Evolutionary conservation across 176 grass and related monocot genomes (phyloP), one percentile per base, ranked within the genome.

Genomic region (Phoenix roebelenii): DNA sequence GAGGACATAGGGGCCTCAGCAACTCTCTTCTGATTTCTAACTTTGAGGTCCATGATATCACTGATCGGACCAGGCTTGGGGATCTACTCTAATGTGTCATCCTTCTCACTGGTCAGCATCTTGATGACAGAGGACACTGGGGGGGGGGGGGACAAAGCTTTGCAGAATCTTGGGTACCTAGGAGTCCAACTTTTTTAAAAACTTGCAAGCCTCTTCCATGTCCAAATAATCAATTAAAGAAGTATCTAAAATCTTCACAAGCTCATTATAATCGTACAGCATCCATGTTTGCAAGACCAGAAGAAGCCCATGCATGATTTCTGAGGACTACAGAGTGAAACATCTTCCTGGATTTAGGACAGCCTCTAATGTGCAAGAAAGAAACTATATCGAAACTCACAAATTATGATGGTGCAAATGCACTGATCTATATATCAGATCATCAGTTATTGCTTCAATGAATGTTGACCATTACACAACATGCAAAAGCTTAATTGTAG

Each of bases 211-310:
- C 68, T 95, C 91, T 0, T 79, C 72, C 0, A 71, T 49, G 39
- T 95, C 66, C 52, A 95, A 54, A 17, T 90, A 83, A 5, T 90
- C 64, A 0, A 25, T 56, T 16, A 95, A 29, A 61, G 83, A 87
- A 1, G 74, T 69, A 64, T 90, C 91, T 49, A 90, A 79, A 32
- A 90, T 76, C 54, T 77, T 52, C 32, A 64, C 57, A 48, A 90
- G 60, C 44, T 79, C 49, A 3, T 86, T 83, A 12, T 48, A 61
- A n/a, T 87, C 77, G 4, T 86, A 87, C 16, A 24, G 75, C 65
- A 57, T 63, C 86, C 91, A 95, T 59, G 86, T 80, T 86, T 95
- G 91, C 74, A 85, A 73, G 63, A 82, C 69, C 61, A 93, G 83
- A 85, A 80, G 72, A 85, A 80, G 72, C 54, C 76, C 78, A 67